Conservation (phyloP, 129 eudicot genomes). For the Pittosporum tobira region DNA sequence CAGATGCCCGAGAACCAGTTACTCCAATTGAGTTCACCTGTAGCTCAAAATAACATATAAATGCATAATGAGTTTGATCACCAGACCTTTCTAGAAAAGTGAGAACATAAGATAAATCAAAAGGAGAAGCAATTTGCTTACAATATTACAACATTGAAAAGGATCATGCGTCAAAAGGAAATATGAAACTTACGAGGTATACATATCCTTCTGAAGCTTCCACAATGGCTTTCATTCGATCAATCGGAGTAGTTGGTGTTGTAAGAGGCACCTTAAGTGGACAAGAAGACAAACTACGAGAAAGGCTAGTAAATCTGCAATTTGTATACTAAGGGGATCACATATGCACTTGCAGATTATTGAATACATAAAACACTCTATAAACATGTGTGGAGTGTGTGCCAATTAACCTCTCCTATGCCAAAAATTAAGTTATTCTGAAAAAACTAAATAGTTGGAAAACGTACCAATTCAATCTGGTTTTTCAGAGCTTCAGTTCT, state of each 20-base stretch:
- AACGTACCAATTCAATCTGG: slow-evolving; percentile 78
- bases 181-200: slow-evolving; percentile 65
- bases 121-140: neutral
- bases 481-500: slow-evolving; percentile 72
- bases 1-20: slow-evolving; percentile 79
- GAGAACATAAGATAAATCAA: neutral
- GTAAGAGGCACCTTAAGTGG: slow-evolving; percentile 69
- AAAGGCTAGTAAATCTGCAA: neutral
- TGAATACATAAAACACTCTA: neutral
- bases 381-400: too few relatives aligned
- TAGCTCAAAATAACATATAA: neutral
- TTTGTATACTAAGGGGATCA: neutral
- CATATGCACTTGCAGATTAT: neutral
- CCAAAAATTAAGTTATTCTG: neutral
- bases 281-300: slow-evolving; percentile 5
- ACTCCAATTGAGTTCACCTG: slow-evolving; percentile 87
- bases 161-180: neutral
- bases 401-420: neutral
- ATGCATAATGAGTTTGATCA: neutral
- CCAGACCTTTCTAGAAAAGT: neutral
- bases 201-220: slow-evolving; percentile 90
- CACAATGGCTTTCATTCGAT: slow-evolving; percentile 72
- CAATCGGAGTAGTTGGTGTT: slow-evolving; percentile 86
- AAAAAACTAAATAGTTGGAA: neutral
- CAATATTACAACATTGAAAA: neutral